Evolutionary conservation across 2,329 filamentous ascomycete genomes (phyloP).

Genomic region (Epichloe sylvatica): DNA sequence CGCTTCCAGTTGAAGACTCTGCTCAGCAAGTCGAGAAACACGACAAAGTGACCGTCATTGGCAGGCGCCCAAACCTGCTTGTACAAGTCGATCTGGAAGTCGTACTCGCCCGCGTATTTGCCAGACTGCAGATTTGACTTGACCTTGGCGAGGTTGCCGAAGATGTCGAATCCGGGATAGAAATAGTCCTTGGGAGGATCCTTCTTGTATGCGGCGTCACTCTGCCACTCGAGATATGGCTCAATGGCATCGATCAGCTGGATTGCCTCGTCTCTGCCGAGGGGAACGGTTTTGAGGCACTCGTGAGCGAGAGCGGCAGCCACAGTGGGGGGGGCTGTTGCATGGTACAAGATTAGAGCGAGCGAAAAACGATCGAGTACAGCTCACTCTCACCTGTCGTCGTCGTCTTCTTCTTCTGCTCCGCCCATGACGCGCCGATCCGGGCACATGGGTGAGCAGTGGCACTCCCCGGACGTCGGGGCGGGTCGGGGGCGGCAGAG

Average conservation of each 20-base stretch:
- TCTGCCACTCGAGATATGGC: slow-evolving; percentile 34
- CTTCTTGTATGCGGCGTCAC: slow-evolving; percentile 32
- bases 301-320: slow-evolving; percentile 22
- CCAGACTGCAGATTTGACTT: slow-evolving; percentile 25
- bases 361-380: neutral
- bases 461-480: slow-evolving; percentile 12
- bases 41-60: slow-evolving; percentile 50
- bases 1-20: slow-evolving; percentile 8
- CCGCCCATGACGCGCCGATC: slow-evolving; percentile 7
- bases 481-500: slow-evolving; percentile 1
- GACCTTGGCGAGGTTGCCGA: slow-evolving; percentile 31
- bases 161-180: slow-evolving; percentile 33
- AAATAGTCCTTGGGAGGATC: slow-evolving; percentile 37
- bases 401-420: slow-evolving; percentile 1
- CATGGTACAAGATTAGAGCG: too few species aligned
- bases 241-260: slow-evolving; percentile 23
- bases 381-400: neutral
- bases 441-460: slow-evolving; percentile 6
- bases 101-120: slow-evolving; percentile 37
- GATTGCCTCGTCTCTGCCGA: slow-evolving; percentile 20
- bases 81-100: slow-evolving; percentile 41
- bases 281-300: slow-evolving; percentile 26
- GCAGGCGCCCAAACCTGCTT: slow-evolving; percentile 31
- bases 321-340: slow-evolving; percentile 19
- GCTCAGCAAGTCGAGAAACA: slow-evolving; percentile 8